phyloP scores from a whole-genome alignment of 2,329 filamentous ascomycete genomes.

The Samsoniella hepiali region DNA sequence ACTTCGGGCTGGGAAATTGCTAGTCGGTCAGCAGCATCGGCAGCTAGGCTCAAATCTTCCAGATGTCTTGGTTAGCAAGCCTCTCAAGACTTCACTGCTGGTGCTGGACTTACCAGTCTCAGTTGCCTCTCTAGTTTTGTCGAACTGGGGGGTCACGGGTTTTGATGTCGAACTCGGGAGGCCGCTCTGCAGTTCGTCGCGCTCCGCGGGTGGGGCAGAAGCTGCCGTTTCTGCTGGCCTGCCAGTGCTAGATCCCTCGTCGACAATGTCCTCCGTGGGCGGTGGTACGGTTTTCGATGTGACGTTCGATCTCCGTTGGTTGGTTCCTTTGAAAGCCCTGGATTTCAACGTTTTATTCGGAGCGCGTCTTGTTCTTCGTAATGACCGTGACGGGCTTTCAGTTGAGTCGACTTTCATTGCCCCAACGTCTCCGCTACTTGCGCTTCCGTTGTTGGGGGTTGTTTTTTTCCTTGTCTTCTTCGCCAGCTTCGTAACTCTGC shows the following conservation, averaged over 20 bases:
- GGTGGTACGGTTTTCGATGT: background rate
- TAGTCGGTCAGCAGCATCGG: no score
- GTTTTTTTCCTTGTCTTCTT: background rate
- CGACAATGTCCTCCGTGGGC: background rate
- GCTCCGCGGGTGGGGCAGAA: background rate
- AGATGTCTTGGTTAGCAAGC: no score
- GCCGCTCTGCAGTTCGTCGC: no score
- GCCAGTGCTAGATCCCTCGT: background rate
- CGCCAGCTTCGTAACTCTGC: background rate
- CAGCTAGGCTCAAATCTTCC: no score
- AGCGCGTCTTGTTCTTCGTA: background rate
- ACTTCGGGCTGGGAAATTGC: no score
- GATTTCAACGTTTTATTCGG: no score
- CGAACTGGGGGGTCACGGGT: no score
- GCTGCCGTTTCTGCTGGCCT: background rate
- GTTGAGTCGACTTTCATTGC: background rate
- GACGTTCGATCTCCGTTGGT: background rate
- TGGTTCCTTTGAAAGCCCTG: no score
- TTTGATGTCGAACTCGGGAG: no score
- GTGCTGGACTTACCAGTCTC: no score
- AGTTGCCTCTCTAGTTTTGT: no score
- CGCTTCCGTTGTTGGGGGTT: background rate
- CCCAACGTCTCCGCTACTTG: background rate
- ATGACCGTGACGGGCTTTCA: background rate
- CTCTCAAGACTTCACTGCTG: no score